Evolutionary conservation across 495 filamentous ascomycete species (phyloP).

Genomic region (Aspergillus leporis): DNA sequence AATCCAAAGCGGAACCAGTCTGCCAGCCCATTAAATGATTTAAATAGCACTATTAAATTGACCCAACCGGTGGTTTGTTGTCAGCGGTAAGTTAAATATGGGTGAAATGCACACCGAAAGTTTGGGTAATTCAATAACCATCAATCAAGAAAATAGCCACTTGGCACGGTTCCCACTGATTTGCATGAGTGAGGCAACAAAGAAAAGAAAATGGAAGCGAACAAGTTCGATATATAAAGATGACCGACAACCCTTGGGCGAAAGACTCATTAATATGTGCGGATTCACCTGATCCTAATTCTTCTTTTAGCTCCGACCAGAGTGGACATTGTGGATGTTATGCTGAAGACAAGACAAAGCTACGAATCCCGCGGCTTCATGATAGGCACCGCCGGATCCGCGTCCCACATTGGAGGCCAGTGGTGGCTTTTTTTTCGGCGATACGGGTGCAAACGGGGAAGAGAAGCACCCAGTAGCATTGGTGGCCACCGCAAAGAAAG

Average conservation of each 20-base stretch:
- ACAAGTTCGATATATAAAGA: not conserved
- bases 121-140: conserved; percentile 16
- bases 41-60: conserved; percentile 4
- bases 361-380: conserved; percentile 23
- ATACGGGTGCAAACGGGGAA: conserved; percentile 27
- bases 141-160: not conserved
- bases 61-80: conserved; percentile 4
- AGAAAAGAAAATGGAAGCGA: conserved; percentile 6
- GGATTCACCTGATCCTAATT: not conserved
- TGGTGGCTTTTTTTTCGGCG: conserved; percentile 7
- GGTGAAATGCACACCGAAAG: conserved; percentile 14
- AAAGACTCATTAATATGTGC: not conserved
- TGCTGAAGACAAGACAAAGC: conserved; percentile 23
- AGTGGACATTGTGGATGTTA: conserved; percentile 7
- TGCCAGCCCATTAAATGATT: conserved; percentile 2
- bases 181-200: conserved; percentile 1
- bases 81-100: conserved; percentile 2
- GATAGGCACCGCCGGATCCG: conserved; percentile 36
- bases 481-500: conserved; percentile 5
- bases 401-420: conserved; percentile 28
- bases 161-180: not conserved
- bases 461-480: not conserved
- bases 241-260: not conserved
- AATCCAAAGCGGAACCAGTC: conserved; percentile 2
- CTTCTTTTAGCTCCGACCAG: not conserved